Conservation (phyloP, 306 rosid species). For the Malus fusca region DNA sequence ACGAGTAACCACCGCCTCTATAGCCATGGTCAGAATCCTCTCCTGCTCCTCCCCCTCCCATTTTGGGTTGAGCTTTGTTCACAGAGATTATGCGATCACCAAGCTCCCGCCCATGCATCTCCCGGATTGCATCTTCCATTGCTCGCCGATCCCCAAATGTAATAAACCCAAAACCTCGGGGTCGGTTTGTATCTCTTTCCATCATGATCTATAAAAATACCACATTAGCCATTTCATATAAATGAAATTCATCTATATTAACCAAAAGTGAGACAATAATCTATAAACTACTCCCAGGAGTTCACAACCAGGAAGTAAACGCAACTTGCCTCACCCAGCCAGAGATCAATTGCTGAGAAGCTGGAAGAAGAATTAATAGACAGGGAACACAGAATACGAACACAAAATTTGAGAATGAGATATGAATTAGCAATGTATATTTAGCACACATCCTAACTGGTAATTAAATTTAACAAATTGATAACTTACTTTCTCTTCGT, state of each 20-base stretch:
- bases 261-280: background rate
- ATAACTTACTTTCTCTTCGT: slow-evolving; percentile 49
- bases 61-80: slow-evolving; percentile 87
- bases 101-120: slow-evolving; percentile 85
- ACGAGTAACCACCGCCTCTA: slow-evolving; percentile 68
- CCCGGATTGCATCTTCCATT: slow-evolving; percentile 97
- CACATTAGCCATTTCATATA: slow-evolving; percentile 10
- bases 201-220: slow-evolving; percentile 73
- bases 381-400: background rate
- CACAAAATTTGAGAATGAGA: background rate
- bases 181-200: slow-evolving; percentile 89
- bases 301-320: background rate
- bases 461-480: slow-evolving; percentile 15
- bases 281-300: background rate
- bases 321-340: background rate
- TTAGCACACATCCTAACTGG: slow-evolving; percentile 6
- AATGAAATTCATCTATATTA: background rate
- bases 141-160: slow-evolving; percentile 87
- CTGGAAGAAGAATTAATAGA: background rate
- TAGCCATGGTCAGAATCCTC: slow-evolving; percentile 72
- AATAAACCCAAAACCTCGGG: slow-evolving; percentile 96
- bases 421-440: slow-evolving; percentile 3
- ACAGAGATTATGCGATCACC: slow-evolving; percentile 83
- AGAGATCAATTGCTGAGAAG: background rate
- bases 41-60: slow-evolving; percentile 76